These are phyloP conservation scores for Pythium coloratum DNA, from an alignment of 352 stramenopile genomes.

Conservation along the genomic window DNA sequence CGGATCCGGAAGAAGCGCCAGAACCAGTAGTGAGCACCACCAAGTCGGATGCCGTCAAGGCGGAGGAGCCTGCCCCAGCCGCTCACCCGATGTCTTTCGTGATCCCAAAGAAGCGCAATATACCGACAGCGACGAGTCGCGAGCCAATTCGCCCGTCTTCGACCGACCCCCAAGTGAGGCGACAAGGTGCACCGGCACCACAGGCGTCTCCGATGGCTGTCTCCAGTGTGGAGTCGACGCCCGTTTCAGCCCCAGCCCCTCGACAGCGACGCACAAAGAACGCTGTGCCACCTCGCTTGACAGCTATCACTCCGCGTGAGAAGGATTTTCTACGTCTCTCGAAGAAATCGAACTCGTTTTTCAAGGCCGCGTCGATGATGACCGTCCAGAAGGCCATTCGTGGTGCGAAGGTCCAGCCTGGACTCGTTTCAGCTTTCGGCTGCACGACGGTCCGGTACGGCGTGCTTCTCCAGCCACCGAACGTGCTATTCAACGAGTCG, in stretches of 20 bases:
- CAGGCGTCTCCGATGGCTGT: slow-evolving; percentile 12
- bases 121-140: not conserved
- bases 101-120: slow-evolving; percentile 39
- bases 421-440: slow-evolving; percentile 22
- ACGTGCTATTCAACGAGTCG: slow-evolving; percentile 11
- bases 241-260: not conserved
- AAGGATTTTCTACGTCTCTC: slow-evolving; percentile 51
- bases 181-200: slow-evolving; percentile 2
- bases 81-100: slow-evolving; percentile 39
- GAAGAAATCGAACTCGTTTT: slow-evolving; percentile 59
- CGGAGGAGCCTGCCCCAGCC: not conserved
- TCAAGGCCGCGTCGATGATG: slow-evolving; percentile 25
- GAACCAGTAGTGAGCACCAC: not conserved
- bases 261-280: slow-evolving; percentile 44
- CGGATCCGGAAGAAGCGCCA: slow-evolving; percentile 1
- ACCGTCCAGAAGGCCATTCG: slow-evolving; percentile 5
- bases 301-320: slow-evolving; percentile 34
- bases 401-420: slow-evolving; percentile 2
- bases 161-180: not conserved
- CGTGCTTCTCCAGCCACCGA: slow-evolving; percentile 14
- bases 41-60: not conserved
- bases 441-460: slow-evolving; percentile 25
- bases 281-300: slow-evolving; percentile 35
- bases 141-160: not conserved
- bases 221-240: slow-evolving; percentile 3